phyloP scores from a whole-genome alignment of 179 eudicot species.

The Beta lomatogona region DNA sequence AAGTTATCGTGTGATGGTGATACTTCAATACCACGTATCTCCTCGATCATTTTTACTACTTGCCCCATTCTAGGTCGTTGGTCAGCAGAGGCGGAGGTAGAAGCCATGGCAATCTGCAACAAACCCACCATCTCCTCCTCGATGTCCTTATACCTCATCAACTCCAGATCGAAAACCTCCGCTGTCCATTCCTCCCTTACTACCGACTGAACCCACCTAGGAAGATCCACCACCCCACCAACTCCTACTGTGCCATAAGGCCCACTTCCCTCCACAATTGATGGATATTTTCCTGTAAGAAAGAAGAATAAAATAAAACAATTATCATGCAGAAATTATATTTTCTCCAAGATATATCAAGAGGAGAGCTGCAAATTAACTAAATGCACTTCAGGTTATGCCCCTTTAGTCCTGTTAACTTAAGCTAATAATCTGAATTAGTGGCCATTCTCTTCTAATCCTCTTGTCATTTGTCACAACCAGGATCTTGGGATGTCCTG shows the following conservation, averaged over 20 bases:
- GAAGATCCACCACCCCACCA: conserved; percentile 70
- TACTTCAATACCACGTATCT: conserved; percentile 67
- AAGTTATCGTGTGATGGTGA: conserved; percentile 59
- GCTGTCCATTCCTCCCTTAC: conserved; percentile 98
- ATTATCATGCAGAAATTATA: not conserved
- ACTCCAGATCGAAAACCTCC: conserved; percentile 91
- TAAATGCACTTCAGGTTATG: not conserved
- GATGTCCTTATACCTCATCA: conserved; percentile 90
- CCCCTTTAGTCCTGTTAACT: no score
- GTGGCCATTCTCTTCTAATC: no score
- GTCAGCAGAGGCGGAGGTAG: conserved; percentile 55
- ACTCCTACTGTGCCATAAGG: conserved; percentile 48
- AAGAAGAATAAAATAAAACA: not conserved
- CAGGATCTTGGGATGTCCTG: no score
- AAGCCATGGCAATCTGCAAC: conserved; percentile 89
- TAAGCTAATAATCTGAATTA: no score
- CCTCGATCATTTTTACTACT: conserved; percentile 77
- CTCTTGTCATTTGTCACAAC: no score
- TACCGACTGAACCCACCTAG: conserved; percentile 90
- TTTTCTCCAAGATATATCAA: not conserved
- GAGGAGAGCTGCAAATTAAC: not conserved
- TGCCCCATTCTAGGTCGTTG: conserved; percentile 75
- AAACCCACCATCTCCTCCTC: conserved; percentile 95
- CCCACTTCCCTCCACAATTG: conserved; percentile 56
- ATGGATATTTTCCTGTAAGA: conserved; percentile 68